phyloP scores from a whole-genome alignment of 83 land plant species.

The Thuja plicata region DNA sequence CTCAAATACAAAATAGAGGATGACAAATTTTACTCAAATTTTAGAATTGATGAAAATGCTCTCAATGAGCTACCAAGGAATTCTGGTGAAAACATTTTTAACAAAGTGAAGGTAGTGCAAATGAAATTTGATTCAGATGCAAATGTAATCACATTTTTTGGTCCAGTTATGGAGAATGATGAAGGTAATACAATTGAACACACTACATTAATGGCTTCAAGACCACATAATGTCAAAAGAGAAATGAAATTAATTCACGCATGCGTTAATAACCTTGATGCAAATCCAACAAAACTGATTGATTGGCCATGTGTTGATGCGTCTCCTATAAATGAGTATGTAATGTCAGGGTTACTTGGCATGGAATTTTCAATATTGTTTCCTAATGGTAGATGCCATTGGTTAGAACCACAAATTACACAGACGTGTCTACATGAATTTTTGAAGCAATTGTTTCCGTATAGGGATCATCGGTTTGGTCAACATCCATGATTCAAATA shows the following conservation, averaged over 20 bases:
- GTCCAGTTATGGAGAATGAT: too few relatives aligned
- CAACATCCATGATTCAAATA: background rate
- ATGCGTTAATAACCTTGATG: background rate
- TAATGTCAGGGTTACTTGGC: background rate
- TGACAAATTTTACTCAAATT: too few relatives aligned
- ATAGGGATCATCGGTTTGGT: background rate
- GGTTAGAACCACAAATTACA: background rate
- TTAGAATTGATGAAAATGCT: too few relatives aligned
- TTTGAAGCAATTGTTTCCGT: background rate
- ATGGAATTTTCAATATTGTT: background rate
- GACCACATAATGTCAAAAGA: constrained; percentile 5
- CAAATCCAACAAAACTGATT: background rate
- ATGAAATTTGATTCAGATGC: too few relatives aligned
- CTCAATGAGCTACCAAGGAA: too few relatives aligned
- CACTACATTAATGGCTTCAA: background rate
- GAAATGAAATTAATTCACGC: background rate
- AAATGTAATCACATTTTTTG: too few relatives aligned
- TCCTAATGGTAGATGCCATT: background rate
- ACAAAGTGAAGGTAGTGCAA: too few relatives aligned
- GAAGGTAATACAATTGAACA: background rate
- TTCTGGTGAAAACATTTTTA: too few relatives aligned
- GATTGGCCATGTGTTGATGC: too few relatives aligned
- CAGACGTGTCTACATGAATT: background rate
- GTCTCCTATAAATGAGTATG: background rate
- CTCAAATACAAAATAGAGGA: too few relatives aligned